A percentile compares a stretch with the other conserved stretches of the same genome.
These are phyloP conservation scores for Artemisia tridentata DNA, from an alignment of 129 eudicot species.

Conservation along the genomic window DNA sequence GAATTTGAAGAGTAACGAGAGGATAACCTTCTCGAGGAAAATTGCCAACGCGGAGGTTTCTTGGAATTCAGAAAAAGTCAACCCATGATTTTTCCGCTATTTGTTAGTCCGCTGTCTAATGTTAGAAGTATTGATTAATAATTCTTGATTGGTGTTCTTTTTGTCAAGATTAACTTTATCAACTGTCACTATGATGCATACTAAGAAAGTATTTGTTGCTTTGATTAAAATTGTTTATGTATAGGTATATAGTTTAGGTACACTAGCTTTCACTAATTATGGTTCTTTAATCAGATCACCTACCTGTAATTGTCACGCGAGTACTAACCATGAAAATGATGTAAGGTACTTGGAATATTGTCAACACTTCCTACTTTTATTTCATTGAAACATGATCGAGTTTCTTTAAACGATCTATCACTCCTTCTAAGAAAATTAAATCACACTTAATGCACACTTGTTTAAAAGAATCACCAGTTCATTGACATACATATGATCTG, in stretches of 20 bases:
- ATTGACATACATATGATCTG: background rate
- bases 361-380: constrained; percentile 24
- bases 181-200: constrained; percentile 15
- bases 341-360: background rate
- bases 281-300: constrained; percentile 16
- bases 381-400: constrained; percentile 14
- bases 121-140: background rate
- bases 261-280: constrained; percentile 21
- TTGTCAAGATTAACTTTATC: constrained; percentile 17
- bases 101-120: constrained; percentile 5
- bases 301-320: constrained; percentile 5
- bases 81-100: constrained; percentile 42
- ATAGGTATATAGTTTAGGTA: constrained; percentile 14
- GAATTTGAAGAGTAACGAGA: constrained; percentile 76
- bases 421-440: constrained; percentile 14
- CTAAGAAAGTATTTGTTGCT: constrained; percentile 14
- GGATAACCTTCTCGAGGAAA: constrained; percentile 44
- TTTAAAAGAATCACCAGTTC: constrained; percentile 16
- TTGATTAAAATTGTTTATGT: constrained; percentile 10
- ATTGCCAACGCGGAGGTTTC: constrained; percentile 39
- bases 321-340: background rate
- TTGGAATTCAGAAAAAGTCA: constrained; percentile 66
- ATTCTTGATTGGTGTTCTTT: background rate
- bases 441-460: constrained; percentile 45
- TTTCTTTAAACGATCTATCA: constrained; percentile 20